Conservation (phyloP, 345 rosid species). For the Chamaenerion angustifolium region DNA sequence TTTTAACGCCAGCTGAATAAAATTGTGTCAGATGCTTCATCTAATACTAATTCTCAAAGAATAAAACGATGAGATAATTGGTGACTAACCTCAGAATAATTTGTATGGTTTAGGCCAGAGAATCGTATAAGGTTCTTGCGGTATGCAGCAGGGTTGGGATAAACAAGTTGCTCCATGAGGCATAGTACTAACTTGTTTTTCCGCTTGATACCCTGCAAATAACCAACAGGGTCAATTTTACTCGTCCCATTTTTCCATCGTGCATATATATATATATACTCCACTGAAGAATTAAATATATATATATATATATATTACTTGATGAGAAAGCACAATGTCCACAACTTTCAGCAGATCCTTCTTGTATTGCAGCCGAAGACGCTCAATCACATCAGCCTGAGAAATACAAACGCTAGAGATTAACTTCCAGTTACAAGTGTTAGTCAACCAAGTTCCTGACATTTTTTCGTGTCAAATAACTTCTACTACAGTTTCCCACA, state of each 20-base stretch:
- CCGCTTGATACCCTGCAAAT: conserved; percentile 71
- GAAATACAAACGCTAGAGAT: conserved; percentile 3
- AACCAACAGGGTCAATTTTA: neutral
- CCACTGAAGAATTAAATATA: neutral
- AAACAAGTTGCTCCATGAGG: conserved; percentile 96
- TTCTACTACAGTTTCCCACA: no score
- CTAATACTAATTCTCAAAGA: neutral
- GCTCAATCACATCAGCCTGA: conserved; percentile 98
- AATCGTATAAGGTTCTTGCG: conserved; percentile 89
- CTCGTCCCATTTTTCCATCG: neutral
- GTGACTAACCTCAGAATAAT: conserved; percentile 73
- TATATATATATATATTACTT: conserved; percentile 27
- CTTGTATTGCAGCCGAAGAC: conserved; percentile 86
- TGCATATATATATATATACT: no score
- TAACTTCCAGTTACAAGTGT: no score
- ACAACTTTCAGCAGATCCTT: conserved; percentile 87
- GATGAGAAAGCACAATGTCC: conserved; percentile 97
- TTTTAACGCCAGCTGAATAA: conserved; percentile 74
- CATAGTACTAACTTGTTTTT: conserved; percentile 84
- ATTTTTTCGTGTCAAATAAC: no score
- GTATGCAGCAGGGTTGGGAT: conserved; percentile 98
- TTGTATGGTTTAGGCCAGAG: conserved; percentile 81
- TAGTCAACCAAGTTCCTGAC: no score
- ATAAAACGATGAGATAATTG: conserved; percentile 5
- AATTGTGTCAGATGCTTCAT: neutral